Conservation (phyloP, 495 filamentous ascomycete genomes). For the Penicillium taxi region DNA sequence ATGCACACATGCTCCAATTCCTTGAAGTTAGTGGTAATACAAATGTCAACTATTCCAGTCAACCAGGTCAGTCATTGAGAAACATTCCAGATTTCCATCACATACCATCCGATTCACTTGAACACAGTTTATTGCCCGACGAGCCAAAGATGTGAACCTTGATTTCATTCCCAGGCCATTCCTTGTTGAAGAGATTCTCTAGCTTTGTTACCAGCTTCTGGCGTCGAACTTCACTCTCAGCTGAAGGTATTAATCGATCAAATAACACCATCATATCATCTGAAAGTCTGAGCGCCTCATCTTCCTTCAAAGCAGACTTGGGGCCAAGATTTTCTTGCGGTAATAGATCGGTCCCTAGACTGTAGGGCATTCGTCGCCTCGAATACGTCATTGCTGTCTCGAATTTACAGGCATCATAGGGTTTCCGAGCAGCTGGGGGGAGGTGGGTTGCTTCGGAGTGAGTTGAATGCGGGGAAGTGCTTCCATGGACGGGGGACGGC, state of each 20-base stretch:
- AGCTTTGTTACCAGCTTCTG: slow-evolving; percentile 73
- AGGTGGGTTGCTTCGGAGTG: slow-evolving; percentile 78
- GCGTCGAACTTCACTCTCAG: slow-evolving; percentile 68
- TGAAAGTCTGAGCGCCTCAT: slow-evolving; percentile 70
- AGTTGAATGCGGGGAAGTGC: slow-evolving; percentile 81
- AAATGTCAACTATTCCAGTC: slow-evolving; percentile 73
- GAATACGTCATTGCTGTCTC: slow-evolving; percentile 70
- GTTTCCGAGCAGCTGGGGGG: slow-evolving; percentile 55
- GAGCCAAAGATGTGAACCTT: slow-evolving; percentile 92
- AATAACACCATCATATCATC: slow-evolving; percentile 78
- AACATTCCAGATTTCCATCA: slow-evolving; percentile 7
- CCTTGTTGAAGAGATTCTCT: slow-evolving; percentile 73
- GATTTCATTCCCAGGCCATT: slow-evolving; percentile 89
- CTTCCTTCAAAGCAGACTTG: slow-evolving; percentile 59
- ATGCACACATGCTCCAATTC: slow-evolving; percentile 79
- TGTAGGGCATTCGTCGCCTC: slow-evolving; percentile 83
- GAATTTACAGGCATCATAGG: slow-evolving; percentile 63
- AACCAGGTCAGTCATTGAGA: slow-evolving; percentile 7
- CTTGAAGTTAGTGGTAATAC: slow-evolving; percentile 84
- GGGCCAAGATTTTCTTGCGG: slow-evolving; percentile 56
- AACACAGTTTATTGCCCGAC: slow-evolving; percentile 89
- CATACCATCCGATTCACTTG: slow-evolving; percentile 92
- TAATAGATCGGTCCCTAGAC: slow-evolving; percentile 65
- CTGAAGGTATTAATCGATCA: slow-evolving; percentile 72
- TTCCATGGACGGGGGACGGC: slow-evolving; percentile 71